Conservation (phyloP, 2,329 filamentous ascomycete species). For the Zymoseptoria pseudotritici region DNA sequence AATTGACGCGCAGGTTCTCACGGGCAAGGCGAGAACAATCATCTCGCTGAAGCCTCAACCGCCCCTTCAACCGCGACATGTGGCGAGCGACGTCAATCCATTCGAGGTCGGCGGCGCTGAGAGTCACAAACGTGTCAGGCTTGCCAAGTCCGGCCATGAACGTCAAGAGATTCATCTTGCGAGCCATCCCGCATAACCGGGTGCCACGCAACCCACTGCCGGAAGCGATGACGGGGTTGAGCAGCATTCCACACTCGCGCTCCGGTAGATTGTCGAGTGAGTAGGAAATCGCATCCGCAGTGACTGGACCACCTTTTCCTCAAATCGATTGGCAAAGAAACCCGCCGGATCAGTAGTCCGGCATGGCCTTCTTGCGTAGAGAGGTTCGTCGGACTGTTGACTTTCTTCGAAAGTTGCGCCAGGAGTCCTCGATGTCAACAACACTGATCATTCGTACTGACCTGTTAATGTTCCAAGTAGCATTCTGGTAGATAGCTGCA, state of each 20-base stretch:
- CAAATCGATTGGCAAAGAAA: no score
- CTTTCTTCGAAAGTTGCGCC: no score
- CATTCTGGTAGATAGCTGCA: no score
- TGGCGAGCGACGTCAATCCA: neutral
- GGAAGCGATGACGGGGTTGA: neutral
- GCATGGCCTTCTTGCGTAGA: no score
- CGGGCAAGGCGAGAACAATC: neutral
- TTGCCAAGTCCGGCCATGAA: neutral
- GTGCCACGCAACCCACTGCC: neutral
- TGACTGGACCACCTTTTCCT: no score
- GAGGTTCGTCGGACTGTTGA: no score
- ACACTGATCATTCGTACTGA: no score
- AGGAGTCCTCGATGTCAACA: no score
- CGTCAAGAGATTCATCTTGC: neutral
- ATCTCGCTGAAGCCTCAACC: neutral
- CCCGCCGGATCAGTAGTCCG: no score
- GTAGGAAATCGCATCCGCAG: no score
- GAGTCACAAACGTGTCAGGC: neutral
- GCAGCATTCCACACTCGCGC: neutral
- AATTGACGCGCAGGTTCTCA: neutral
- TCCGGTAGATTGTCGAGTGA: no score
- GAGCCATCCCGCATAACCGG: neutral
- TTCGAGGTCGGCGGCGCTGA: neutral
- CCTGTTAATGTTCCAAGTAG: no score
- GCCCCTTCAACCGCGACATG: neutral